Percentiles rank a stretch among this genome's conserved stretches.
phyloP scores from a whole-genome alignment of 805 yeast species.

The Candida sphagnicola region DNA sequence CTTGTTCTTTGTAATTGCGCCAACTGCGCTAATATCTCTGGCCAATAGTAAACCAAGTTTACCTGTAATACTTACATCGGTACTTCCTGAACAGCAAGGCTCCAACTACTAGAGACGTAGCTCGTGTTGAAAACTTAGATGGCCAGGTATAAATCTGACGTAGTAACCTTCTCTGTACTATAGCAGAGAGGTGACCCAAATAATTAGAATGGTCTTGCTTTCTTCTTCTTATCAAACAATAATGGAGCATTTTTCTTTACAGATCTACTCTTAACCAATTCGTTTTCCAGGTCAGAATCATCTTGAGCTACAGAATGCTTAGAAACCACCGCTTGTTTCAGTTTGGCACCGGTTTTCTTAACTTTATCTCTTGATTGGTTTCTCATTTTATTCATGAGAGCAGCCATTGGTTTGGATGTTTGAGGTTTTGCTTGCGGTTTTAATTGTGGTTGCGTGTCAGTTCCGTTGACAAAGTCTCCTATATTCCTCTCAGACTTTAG shows the following conservation, averaged over 20 bases:
- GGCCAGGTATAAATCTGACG: too few relatives aligned
- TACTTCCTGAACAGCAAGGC: too few relatives aligned
- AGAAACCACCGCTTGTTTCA: neutral
- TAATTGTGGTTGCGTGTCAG: slow-evolving; percentile 6
- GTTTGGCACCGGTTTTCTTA: slow-evolving; percentile 5
- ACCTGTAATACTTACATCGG: too few relatives aligned
- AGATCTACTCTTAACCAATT: slow-evolving; percentile 8
- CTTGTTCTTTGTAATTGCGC: too few relatives aligned
- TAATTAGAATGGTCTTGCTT: slow-evolving; percentile 10
- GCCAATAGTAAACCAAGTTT: too few relatives aligned
- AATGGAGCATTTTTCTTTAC: slow-evolving; percentile 14
- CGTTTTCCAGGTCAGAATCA: slow-evolving; percentile 14
- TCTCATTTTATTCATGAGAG: slow-evolving; percentile 35
- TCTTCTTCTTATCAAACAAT: slow-evolving; percentile 11
- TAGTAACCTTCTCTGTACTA: too few relatives aligned
- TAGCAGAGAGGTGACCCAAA: too few relatives aligned
- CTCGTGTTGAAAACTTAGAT: too few relatives aligned
- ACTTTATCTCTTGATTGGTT: slow-evolving; percentile 17
- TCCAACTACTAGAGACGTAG: too few relatives aligned
- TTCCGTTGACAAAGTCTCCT: slow-evolving; percentile 24
- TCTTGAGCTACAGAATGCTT: slow-evolving; percentile 4
- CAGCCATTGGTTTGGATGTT: slow-evolving; percentile 32
- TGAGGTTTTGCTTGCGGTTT: slow-evolving; percentile 3
- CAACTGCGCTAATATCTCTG: too few relatives aligned
- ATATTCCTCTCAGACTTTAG: slow-evolving; percentile 11